phyloP scores from a whole-genome alignment of 2,329 filamentous ascomycete species.

The Trichoderma guizhouense region DNA sequence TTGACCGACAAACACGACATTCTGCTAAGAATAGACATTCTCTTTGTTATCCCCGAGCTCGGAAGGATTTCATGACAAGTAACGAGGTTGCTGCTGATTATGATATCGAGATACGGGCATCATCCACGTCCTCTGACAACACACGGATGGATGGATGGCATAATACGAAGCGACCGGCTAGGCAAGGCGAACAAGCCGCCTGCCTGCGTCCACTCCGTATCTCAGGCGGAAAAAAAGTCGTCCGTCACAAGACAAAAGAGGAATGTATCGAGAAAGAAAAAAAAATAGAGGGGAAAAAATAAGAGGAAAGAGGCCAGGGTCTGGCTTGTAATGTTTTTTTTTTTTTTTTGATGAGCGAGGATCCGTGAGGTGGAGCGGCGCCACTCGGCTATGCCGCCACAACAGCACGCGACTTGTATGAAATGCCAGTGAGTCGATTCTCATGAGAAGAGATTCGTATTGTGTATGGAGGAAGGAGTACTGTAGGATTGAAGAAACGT shows the following conservation, averaged over 20 bases:
- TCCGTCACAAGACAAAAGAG: not conserved
- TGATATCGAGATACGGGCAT: constrained; percentile 5
- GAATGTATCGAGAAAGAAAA: not conserved
- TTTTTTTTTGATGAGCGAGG: constrained; percentile 13
- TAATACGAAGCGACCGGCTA: not conserved
- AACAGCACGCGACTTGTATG: constrained; percentile 10
- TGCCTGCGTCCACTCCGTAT: not conserved
- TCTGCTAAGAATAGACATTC: not conserved
- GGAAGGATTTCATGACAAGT: not conserved
- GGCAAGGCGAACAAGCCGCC: not conserved
- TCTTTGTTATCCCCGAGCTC: not conserved
- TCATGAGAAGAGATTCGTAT: not conserved
- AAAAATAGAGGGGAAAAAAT: not conserved
- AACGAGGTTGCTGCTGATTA: not conserved
- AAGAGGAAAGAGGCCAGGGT: constrained; percentile 2
- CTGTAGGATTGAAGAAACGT: not conserved
- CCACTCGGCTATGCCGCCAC: constrained; percentile 17
- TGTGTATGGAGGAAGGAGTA: not conserved
- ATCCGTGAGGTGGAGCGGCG: constrained; percentile 10
- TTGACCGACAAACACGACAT: not conserved
- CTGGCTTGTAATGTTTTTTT: not conserved
- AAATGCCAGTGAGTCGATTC: not conserved
- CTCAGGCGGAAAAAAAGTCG: not conserved
- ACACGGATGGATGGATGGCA: not conserved
- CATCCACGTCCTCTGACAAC: not conserved